Conservation (phyloP, 352 stramenopile species). For the Aphanomyces cochlioides region DNA sequence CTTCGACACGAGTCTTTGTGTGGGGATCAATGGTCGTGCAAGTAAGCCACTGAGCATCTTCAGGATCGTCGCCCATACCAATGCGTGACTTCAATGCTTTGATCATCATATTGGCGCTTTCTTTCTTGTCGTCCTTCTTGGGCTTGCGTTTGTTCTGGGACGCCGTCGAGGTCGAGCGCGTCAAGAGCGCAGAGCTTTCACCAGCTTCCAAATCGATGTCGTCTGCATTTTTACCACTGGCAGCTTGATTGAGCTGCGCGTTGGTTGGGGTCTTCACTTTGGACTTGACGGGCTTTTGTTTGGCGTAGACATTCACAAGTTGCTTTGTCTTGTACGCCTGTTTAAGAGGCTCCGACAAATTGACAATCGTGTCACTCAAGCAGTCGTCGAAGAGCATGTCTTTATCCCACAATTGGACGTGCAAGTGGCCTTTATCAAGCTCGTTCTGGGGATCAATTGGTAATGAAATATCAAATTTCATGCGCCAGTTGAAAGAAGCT, state of each 20-base stretch:
- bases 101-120: slow-evolving; percentile 62
- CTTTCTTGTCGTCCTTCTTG: slow-evolving; percentile 37
- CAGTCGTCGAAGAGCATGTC: slow-evolving; percentile 76
- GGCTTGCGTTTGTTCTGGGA: neutral
- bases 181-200: neutral
- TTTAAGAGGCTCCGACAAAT: slow-evolving; percentile 61
- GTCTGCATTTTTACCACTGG: neutral
- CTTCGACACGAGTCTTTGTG: slow-evolving; percentile 54
- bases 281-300: slow-evolving; percentile 47
- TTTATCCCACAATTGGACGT: slow-evolving; percentile 80
- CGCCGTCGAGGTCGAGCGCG: neutral
- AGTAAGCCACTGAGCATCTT: slow-evolving; percentile 72
- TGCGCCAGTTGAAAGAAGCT: slow-evolving; percentile 89
- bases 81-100: slow-evolving; percentile 71
- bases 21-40: slow-evolving; percentile 59
- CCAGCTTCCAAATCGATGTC: slow-evolving; percentile 19
- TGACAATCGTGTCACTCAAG: slow-evolving; percentile 65
- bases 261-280: neutral
- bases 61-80: slow-evolving; percentile 70
- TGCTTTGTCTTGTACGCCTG: slow-evolving; percentile 64
- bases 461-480: slow-evolving; percentile 88
- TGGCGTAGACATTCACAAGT: slow-evolving; percentile 69
- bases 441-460: slow-evolving; percentile 66
- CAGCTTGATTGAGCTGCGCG: neutral
- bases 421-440: slow-evolving; percentile 53